A percentile compares a stretch with the other conserved stretches of the same genome.
phyloP scores from a whole-genome alignment of 2,329 filamentous ascomycete species.

The Bipolaris bicolor region DNA sequence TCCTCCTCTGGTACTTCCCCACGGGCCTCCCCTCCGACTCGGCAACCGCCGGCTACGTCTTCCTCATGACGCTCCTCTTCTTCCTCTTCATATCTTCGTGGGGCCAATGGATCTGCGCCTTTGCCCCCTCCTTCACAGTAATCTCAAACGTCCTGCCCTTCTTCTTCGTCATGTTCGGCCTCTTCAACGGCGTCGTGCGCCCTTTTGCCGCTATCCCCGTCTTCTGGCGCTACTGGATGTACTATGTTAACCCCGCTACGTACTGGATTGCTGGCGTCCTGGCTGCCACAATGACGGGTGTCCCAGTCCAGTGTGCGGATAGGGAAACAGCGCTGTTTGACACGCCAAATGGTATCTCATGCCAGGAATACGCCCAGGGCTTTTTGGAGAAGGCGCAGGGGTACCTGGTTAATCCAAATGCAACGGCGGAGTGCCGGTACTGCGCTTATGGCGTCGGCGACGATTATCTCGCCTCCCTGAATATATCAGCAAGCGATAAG shows the following conservation, averaged over 20 bases:
- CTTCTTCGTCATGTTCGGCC: slow-evolving; percentile 77
- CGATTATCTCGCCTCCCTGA: slow-evolving; percentile 68
- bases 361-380: slow-evolving; percentile 65
- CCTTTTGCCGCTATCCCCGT: slow-evolving; percentile 68
- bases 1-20: slow-evolving; percentile 77
- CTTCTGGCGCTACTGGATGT: slow-evolving; percentile 77
- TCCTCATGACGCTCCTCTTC: slow-evolving; percentile 79
- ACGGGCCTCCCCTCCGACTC: slow-evolving; percentile 71
- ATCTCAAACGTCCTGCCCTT: slow-evolving; percentile 77
- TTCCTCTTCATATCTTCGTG: slow-evolving; percentile 76
- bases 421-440: slow-evolving; percentile 68
- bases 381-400: slow-evolving; percentile 64
- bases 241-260: slow-evolving; percentile 71
- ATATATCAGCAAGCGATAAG: slow-evolving; percentile 64
- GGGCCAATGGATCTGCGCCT: slow-evolving; percentile 86
- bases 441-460: slow-evolving; percentile 70
- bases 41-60: slow-evolving; percentile 73
- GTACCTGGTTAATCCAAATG: slow-evolving; percentile 68
- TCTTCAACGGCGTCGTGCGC: slow-evolving; percentile 79
- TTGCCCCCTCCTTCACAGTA: slow-evolving; percentile 78
- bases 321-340: slow-evolving; percentile 57
- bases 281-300: slow-evolving; percentile 63
- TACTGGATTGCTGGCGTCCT: slow-evolving; percentile 77
- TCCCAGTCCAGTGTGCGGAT: no score
- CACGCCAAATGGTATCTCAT: slow-evolving; percentile 68